phyloP scores from a whole-genome alignment of 2,329 filamentous ascomycete species.

The Ophiostoma ulmi region DNA sequence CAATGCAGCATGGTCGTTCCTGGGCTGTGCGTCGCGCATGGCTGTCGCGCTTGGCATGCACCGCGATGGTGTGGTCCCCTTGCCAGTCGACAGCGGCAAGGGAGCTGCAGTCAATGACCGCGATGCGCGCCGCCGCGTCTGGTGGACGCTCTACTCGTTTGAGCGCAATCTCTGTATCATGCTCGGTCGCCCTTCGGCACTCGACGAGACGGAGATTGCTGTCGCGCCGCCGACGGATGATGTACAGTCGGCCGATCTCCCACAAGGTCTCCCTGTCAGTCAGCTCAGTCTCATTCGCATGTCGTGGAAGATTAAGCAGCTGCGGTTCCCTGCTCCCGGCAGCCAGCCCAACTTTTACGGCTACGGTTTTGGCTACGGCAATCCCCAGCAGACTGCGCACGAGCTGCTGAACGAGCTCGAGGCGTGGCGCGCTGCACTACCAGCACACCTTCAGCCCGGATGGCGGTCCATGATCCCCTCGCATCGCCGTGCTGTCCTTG shows the following conservation, averaged over 20 bases:
- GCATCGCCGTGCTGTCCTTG: constrained; percentile 38
- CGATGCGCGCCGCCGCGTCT: constrained; percentile 33
- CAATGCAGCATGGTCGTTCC: constrained; percentile 40
- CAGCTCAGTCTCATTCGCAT: constrained; percentile 23
- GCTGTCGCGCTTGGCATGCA: constrained; percentile 43
- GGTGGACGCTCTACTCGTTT: constrained; percentile 36
- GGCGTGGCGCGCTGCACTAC: constrained; percentile 33
- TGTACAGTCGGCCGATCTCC: constrained; percentile 19
- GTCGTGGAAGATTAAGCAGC: constrained; percentile 26
- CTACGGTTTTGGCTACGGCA: neutral
- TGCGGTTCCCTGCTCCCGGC: constrained; percentile 22
- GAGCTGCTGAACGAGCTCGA: constrained; percentile 34
- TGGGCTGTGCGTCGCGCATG: constrained; percentile 40
- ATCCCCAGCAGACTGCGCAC: constrained; percentile 16
- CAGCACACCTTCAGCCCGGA: constrained; percentile 37
- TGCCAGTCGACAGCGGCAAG: neutral
- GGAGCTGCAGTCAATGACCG: constrained; percentile 28
- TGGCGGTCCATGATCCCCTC: constrained; percentile 38
- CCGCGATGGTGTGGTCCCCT: constrained; percentile 29
- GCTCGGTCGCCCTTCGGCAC: constrained; percentile 38
- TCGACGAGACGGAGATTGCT: constrained; percentile 36
- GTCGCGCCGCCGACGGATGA: constrained; percentile 36
- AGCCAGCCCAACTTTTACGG: constrained; percentile 12
- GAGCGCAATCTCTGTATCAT: constrained; percentile 41
- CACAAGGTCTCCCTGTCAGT: constrained; percentile 19